Base-by-base conservation (phyloP, 495 filamentous ascomycete species). In the Penicillium coffeae region DNA sequence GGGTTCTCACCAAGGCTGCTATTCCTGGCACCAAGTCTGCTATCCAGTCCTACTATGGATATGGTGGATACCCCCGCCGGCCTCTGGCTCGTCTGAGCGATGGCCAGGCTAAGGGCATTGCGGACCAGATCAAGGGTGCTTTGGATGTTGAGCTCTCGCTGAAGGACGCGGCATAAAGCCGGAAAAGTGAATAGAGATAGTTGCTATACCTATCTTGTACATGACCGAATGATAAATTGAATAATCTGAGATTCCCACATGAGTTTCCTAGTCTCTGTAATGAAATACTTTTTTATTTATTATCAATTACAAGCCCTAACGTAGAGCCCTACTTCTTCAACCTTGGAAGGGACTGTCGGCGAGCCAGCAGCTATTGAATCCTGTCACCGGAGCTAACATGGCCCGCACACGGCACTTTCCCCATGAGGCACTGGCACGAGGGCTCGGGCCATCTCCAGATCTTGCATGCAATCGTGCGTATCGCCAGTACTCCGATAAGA, bases 21-120 rank as follows among this genome's bases (percentile, higher is more conserved):
- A 90, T 94, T 54, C 85, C 89, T 3, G 89, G 89, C 8, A 93
- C 89, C 27, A 94, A 95, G 76, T 76, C 78, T 55, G 89, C 88
- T 16, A 86, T 95, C 51, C 84, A 92, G 72, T 79, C 70, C 38
- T 90, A 89, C 63, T 92, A 82, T 62, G 89, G 89, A 32, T 95
- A 94, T 62, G 89, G 89, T 21, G 89, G 89, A 1, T 85, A 78
- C 60, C 87, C 88, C 10, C 75, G 89, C 19, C 74, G 81, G 40
- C 89, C 89, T 46, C 73, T 95, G 54, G 83, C 79, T 68, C 73
- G 83, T 53, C 62, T 93, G 37, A 72, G 61, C 15, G 65, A 75
- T 20, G 72, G 65, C 21, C 64, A 76, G 55, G 76, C 79, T 14
- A 69, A 86, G 66, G 74, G 71, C 15, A 68, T 81, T 41, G 77